phyloP scores from a whole-genome alignment of 192 early-diverging fungal genomes.

The Umbelopsis vinacea region DNA sequence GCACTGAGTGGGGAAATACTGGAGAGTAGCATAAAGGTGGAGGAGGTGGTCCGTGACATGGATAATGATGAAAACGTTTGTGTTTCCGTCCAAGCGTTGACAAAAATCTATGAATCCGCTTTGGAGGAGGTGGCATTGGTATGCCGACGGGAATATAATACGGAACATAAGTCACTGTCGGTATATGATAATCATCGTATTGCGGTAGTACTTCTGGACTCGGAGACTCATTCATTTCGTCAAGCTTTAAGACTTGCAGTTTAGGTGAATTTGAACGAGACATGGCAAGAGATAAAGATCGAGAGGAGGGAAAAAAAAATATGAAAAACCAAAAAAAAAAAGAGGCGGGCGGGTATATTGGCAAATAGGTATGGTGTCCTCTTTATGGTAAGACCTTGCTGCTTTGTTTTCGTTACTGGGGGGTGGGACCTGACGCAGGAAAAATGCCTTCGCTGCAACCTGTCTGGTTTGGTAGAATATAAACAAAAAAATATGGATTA shows the following conservation, averaged over 20 bases:
- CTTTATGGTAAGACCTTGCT: slow-evolving; percentile 19
- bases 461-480: not conserved
- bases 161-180: slow-evolving; percentile 4
- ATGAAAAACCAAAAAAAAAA: not conserved
- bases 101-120: not conserved
- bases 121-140: slow-evolving; percentile 4
- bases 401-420: slow-evolving; percentile 10
- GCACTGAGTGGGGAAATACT: not conserved
- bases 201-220: not conserved
- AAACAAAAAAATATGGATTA: not conserved
- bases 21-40: slow-evolving; percentile 12
- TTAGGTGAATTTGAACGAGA: slow-evolving; percentile 2
- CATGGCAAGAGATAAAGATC: not conserved
- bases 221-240: not conserved
- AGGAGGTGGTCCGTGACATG: not conserved
- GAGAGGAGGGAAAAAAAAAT: not conserved
- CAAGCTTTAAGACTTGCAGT: not conserved
- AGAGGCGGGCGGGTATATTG: not conserved
- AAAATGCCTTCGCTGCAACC: not conserved
- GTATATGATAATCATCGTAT: slow-evolving; percentile 18
- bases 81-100: not conserved
- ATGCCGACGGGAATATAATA: slow-evolving; percentile 10
- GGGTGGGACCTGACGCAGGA: not conserved
- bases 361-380: not conserved
- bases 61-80: not conserved